Evolutionary conservation across 768 basidiomycete genomes (phyloP).

Genomic region (Collybiopsis confluens): DNA sequence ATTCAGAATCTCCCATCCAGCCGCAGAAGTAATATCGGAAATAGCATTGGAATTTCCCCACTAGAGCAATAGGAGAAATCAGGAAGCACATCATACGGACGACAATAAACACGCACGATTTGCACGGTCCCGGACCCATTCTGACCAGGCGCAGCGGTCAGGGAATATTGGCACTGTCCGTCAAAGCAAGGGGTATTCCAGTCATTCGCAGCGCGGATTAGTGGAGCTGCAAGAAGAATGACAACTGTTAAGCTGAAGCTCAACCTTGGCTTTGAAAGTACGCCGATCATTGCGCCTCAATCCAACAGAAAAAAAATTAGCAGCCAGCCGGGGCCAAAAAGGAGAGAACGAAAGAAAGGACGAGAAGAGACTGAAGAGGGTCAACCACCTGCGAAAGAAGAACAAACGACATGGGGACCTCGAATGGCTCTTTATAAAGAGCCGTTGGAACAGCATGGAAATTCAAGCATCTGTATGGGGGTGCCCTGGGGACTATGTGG

Average conservation of each 20-base stretch:
- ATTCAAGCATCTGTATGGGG: too few relatives aligned
- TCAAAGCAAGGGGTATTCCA: constrained; percentile 21
- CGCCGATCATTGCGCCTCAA: not conserved
- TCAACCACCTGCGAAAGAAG: not conserved
- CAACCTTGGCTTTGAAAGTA: not conserved
- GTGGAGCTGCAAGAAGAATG: not conserved
- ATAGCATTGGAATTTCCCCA: constrained; percentile 17
- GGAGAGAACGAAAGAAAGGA: not conserved
- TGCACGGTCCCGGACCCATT: constrained; percentile 11
- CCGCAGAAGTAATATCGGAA: constrained; percentile 23
- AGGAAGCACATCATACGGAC: not conserved
- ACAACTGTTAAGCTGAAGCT: not conserved
- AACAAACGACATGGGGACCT: not conserved
- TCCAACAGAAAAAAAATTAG: not conserved
- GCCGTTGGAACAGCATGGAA: too few relatives aligned
- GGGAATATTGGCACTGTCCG: constrained; percentile 20
- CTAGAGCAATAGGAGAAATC: constrained; percentile 1
- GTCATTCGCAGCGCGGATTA: constrained; percentile 13
- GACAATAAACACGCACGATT: constrained; percentile 12
- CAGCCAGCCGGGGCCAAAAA: constrained; percentile 6
- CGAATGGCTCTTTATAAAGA: not conserved
- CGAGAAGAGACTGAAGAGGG: not conserved
- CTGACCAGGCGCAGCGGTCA: constrained; percentile 10
- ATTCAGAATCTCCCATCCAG: constrained; percentile 33
- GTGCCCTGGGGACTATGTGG: too few relatives aligned